Conservation (phyloP, 1,284 basidiomycete species). For the Microbotryomycetes sp. region DNA sequence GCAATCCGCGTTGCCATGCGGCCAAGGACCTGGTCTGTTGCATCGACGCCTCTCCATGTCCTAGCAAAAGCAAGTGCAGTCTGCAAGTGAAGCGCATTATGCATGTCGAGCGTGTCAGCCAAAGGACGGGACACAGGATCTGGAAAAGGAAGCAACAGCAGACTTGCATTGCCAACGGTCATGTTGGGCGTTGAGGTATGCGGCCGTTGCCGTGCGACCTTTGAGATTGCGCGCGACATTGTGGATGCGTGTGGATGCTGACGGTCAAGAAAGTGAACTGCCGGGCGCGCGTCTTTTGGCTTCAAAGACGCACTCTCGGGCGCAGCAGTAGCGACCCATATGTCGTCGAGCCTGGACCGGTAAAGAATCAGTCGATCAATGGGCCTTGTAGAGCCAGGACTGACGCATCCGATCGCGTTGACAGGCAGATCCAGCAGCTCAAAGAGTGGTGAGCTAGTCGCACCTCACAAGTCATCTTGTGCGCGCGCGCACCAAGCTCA, state of each 20-base stretch:
- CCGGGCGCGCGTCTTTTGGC: too few species aligned
- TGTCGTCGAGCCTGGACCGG: slow-evolving; percentile 27
- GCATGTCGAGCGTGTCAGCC: background rate
- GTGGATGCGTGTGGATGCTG: background rate
- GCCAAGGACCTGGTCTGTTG: slow-evolving; percentile 79
- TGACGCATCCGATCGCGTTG: background rate
- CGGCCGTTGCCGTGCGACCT: background rate
- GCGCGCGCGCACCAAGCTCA: background rate
- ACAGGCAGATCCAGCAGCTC: slow-evolving; percentile 55
- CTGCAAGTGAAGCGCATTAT: slow-evolving; percentile 45
- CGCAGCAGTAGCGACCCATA: too few species aligned
- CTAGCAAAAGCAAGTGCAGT: slow-evolving; percentile 87
- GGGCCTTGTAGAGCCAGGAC: too few species aligned
- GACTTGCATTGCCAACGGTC: slow-evolving; percentile 36
- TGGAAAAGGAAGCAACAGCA: background rate
- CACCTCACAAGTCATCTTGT: background rate
- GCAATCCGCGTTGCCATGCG: slow-evolving; percentile 91
- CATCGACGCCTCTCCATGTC: slow-evolving; percentile 93
- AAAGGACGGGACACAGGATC: background rate
- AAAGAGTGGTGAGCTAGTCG: slow-evolving; percentile 53
- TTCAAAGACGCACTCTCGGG: too few species aligned
- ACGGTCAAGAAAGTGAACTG: too few species aligned
- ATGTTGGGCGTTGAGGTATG: background rate
- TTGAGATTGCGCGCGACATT: background rate
- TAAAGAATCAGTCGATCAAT: background rate